A percentile compares a stretch with the other conserved stretches of the same genome.
Evolutionary conservation across 176 grass and related monocot species (phyloP).

Genomic region (Oryza coarctata): DNA sequence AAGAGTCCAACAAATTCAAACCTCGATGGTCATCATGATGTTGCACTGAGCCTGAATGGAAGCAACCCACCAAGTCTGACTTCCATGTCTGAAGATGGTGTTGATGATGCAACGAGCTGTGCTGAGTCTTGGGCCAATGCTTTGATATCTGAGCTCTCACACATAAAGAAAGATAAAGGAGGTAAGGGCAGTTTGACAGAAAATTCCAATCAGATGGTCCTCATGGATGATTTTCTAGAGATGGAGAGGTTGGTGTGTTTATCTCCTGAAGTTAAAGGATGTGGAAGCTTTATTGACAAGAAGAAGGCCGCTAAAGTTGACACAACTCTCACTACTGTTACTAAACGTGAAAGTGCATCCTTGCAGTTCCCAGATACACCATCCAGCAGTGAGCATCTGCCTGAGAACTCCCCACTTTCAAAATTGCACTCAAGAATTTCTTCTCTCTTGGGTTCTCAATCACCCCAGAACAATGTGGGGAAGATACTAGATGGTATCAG

Average conservation of each 20-base stretch:
- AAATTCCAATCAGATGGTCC: conserved; percentile 63
- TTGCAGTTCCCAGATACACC: conserved; percentile 39
- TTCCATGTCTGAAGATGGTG: conserved; percentile 98
- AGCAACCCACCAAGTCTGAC: conserved; percentile 92
- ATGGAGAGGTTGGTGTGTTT: conserved; percentile 93
- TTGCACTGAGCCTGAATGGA: conserved; percentile 66
- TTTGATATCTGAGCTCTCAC: conserved; percentile 81
- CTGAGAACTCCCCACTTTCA: conserved; percentile 41
- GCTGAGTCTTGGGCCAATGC: conserved; percentile 81
- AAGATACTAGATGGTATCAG: conserved; percentile 69
- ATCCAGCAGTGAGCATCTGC: conserved; percentile 44
- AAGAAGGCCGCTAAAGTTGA: conserved; percentile 59
- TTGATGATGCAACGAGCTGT: conserved; percentile 83
- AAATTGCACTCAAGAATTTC: conserved; percentile 83
- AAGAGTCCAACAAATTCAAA: conserved; percentile 63
- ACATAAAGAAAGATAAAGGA: conserved; percentile 82
- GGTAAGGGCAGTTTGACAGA: conserved; percentile 54
- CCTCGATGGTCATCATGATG: conserved; percentile 66
- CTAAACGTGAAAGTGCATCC: conserved; percentile 41
- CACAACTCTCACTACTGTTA: conserved; percentile 37
- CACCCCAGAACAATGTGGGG: conserved; percentile 48
- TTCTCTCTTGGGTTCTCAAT: conserved; percentile 65
- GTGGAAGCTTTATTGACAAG: conserved; percentile 45
- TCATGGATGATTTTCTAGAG: conserved; percentile 99
- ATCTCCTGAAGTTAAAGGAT: conserved; percentile 54